Evolutionary conservation across 164 flowering plant species (phyloP).

Genomic region (Kalanchoe fedtschenkoi): DNA sequence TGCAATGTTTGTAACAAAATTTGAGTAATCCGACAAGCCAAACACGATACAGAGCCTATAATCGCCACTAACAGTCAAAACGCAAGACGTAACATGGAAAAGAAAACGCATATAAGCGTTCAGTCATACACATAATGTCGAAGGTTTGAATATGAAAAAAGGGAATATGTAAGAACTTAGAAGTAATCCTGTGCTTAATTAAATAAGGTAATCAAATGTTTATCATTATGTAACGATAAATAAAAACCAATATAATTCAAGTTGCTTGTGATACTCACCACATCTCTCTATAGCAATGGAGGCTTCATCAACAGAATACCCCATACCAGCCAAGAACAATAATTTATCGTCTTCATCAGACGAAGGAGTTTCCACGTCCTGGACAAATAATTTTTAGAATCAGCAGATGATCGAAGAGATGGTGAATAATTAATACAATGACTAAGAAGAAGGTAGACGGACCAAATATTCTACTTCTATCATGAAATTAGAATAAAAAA

Average conservation of each 20-base stretch:
- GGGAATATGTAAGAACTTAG: not conserved
- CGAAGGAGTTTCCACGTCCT: conserved; percentile 19
- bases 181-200: not conserved
- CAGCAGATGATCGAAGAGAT: not conserved
- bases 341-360: conserved; percentile 31
- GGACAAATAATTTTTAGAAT: conserved; percentile 16
- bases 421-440: not conserved
- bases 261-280: conserved; percentile 34
- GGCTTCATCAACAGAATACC: conserved; percentile 45
- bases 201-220: not conserved
- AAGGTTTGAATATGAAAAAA: not conserved
- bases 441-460: not conserved
- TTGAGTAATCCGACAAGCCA: not conserved
- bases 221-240: not conserved
- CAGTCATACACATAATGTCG: not conserved
- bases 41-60: not conserved
- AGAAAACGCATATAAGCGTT: not conserved
- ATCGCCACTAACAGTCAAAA: not conserved
- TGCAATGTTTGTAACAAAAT: conserved; percentile 15
- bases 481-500: too few species aligned
- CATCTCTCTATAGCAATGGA: conserved; percentile 60
- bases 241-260: not conserved
- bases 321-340: conserved; percentile 41
- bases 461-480: too few species aligned
- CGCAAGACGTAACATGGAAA: not conserved